Percentiles rank a stretch among this genome's conserved stretches.
These are phyloP conservation scores for Wallacemonas sp. DNA, from an alignment of 208 protist genomes.

Conservation along the genomic window DNA sequence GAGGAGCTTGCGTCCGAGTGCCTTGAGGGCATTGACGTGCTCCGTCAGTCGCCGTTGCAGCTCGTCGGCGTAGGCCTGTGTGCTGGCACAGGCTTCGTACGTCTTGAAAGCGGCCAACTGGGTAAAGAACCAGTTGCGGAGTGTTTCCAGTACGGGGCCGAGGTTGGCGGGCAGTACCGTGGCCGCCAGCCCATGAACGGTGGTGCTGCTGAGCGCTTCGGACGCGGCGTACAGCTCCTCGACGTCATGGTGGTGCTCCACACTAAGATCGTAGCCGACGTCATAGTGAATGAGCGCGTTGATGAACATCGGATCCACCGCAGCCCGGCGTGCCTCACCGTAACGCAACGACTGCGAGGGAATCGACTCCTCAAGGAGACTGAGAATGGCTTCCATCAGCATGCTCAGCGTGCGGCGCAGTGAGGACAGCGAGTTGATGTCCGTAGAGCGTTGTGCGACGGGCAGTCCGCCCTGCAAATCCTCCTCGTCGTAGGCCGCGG, in stretches of 20 bases:
- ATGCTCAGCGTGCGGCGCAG: constrained; percentile 12
- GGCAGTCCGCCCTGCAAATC: background rate
- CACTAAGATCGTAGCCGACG: constrained; percentile 38
- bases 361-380: constrained; percentile 34
- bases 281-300: constrained; percentile 41
- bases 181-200: constrained; percentile 17
- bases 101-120: constrained; percentile 42
- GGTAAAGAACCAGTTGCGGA: constrained; percentile 49
- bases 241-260: constrained; percentile 28
- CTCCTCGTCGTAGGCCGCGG: constrained; percentile 11
- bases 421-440: background rate
- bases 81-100: constrained; percentile 33
- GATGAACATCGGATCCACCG: constrained; percentile 41
- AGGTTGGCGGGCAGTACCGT: constrained; percentile 2
- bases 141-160: constrained; percentile 18
- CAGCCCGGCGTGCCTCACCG: constrained; percentile 36
- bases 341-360: constrained; percentile 24
- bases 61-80: constrained; percentile 40
- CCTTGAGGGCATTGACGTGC: constrained; percentile 43
- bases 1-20: constrained; percentile 25
- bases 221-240: constrained; percentile 24
- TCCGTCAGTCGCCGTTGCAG: constrained; percentile 46
- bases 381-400: constrained; percentile 37
- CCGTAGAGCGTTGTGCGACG: constrained; percentile 7
- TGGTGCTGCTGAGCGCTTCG: constrained; percentile 18